Evolutionary conservation across 2,329 filamentous ascomycete genomes (phyloP).

Genomic region (Fusarium sp.): DNA sequence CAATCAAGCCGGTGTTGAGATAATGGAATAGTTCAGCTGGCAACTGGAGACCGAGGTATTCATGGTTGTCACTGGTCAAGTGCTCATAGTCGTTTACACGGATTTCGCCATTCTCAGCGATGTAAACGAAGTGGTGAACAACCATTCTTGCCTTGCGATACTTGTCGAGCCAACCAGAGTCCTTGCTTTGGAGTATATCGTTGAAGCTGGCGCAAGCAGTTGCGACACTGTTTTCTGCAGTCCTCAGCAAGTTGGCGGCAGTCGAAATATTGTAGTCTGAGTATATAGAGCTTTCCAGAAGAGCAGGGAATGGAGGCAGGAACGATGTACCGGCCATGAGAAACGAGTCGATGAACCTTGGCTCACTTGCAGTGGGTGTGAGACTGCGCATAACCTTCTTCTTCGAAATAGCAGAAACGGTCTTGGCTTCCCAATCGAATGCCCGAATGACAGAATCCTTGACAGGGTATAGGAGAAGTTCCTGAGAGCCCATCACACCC

Average conservation of each 20-base stretch:
- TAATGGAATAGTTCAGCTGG: constrained; percentile 93
- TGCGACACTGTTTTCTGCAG: constrained; percentile 75
- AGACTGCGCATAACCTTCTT: constrained; percentile 76
- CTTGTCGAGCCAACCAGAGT: constrained; percentile 82
- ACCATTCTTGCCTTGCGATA: constrained; percentile 88
- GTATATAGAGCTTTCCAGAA: constrained; percentile 69
- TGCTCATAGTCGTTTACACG: constrained; percentile 77
- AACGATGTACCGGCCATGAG: constrained; percentile 86
- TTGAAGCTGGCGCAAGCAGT: constrained; percentile 80
- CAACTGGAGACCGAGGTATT: constrained; percentile 89
- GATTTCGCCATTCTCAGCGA: constrained; percentile 80
- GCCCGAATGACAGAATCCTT: constrained; percentile 75
- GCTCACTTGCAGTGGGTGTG: constrained; percentile 69
- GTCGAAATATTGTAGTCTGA: constrained; percentile 72
- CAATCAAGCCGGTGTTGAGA: constrained; percentile 82
- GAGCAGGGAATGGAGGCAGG: constrained; percentile 79
- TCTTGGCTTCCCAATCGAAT: constrained; percentile 75
- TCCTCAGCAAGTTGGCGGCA: constrained; percentile 79
- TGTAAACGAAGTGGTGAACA: constrained; percentile 87
- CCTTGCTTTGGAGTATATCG: constrained; percentile 77
- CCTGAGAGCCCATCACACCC: constrained; percentile 84
- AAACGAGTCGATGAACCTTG: constrained; percentile 84
- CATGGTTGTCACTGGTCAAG: constrained; percentile 84
- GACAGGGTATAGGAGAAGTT: constrained; percentile 86
- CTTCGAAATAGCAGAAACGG: constrained; percentile 72